Conservation (phyloP, 805 yeast species). For the Pachysolen tannophilus region DNA sequence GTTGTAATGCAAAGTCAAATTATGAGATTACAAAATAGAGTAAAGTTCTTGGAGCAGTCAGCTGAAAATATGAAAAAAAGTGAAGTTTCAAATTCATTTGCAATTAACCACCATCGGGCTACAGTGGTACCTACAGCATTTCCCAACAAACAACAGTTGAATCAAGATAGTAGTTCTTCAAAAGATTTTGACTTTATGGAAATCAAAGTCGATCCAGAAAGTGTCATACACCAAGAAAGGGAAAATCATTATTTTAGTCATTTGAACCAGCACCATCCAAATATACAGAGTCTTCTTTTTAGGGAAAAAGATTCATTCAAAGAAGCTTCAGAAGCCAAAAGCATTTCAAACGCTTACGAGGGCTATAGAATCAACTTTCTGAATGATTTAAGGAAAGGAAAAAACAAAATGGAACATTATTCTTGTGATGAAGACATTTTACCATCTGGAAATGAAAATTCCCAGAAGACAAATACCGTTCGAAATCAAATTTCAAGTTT, state of each 20-base stretch:
- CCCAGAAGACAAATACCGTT: slow-evolving; percentile 7
- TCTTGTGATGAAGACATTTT: slow-evolving; percentile 2
- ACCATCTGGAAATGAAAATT: slow-evolving; percentile 14
- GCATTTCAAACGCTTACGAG: not conserved
- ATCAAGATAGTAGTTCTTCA: not conserved
- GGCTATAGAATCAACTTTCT: not conserved
- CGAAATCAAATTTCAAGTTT: too few species aligned
- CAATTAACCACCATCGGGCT: slow-evolving; percentile 2
- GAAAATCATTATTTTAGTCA: not conserved
- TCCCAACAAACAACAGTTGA: not conserved
- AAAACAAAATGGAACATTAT: not conserved
- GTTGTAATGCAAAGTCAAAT: slow-evolving; percentile 21
- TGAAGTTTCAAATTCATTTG: slow-evolving; percentile 6
- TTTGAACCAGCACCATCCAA: not conserved
- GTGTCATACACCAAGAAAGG: slow-evolving; percentile 6
- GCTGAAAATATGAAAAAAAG: slow-evolving; percentile 6
- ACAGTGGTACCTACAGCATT: not conserved
- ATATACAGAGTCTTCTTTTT: not conserved
- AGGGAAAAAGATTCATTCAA: not conserved
- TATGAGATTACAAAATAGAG: slow-evolving; percentile 17
- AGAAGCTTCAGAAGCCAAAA: too few species aligned
- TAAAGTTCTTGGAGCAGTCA: slow-evolving; percentile 15
- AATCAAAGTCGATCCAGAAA: too few species aligned
- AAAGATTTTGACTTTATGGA: too few species aligned
- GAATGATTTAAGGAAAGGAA: not conserved